These are phyloP conservation scores for Chrysosporium queenslandicum DNA, from an alignment of 2,329 filamentous ascomycete genomes.

Conservation along the genomic window DNA sequence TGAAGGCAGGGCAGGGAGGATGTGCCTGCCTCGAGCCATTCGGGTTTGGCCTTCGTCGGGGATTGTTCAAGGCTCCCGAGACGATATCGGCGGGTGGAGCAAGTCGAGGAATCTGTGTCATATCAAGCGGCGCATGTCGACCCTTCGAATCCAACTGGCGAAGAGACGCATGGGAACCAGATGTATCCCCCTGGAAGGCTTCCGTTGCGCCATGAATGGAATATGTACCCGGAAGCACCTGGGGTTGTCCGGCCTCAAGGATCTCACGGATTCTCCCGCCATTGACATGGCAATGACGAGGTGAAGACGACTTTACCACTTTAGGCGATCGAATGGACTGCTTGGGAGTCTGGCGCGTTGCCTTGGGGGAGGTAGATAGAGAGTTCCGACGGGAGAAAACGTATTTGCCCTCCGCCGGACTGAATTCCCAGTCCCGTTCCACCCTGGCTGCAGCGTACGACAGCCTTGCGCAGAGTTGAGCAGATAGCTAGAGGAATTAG, in stretches of 20 bases:
- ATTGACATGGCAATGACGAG: slow-evolving; percentile 20
- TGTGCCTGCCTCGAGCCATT: slow-evolving; percentile 19
- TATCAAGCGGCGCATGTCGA: slow-evolving; percentile 12
- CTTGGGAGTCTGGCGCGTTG: not conserved
- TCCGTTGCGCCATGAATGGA: not conserved
- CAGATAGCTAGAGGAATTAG: slow-evolving; percentile 50
- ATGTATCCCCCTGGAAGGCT: not conserved
- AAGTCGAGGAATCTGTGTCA: slow-evolving; percentile 26
- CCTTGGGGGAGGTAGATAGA: slow-evolving; percentile 2
- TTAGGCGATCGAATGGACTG: slow-evolving; percentile 1
- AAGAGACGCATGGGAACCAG: not conserved
- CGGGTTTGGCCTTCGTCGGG: slow-evolving; percentile 32
- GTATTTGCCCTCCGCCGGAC: slow-evolving; percentile 62
- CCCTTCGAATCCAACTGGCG: not conserved
- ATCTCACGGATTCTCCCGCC: slow-evolving; percentile 23
- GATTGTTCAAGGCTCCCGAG: slow-evolving; percentile 23
- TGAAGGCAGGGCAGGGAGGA: slow-evolving; percentile 2
- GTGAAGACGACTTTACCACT: not conserved
- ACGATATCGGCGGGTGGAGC: slow-evolving; percentile 39
- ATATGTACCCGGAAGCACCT: slow-evolving; percentile 42
- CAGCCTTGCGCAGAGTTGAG: slow-evolving; percentile 70
- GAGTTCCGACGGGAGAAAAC: slow-evolving; percentile 36
- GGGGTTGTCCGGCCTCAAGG: not conserved
- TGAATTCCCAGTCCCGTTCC: slow-evolving; percentile 73
- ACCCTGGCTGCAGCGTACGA: slow-evolving; percentile 93